Base-by-base conservation (phyloP, 352 stramenopile genomes). In the Pythium chondricola region DNA sequence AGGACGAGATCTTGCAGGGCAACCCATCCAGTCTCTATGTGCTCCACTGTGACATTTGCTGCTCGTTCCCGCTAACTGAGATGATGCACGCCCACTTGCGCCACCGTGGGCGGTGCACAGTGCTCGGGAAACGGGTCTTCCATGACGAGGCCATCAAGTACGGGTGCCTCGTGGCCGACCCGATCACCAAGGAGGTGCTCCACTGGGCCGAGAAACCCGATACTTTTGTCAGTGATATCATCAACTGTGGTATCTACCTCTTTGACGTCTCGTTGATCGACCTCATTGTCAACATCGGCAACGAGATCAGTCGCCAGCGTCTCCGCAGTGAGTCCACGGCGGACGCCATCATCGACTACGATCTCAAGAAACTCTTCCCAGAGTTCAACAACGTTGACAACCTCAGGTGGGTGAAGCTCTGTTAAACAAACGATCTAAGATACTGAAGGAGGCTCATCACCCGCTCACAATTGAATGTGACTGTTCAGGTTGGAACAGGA, bases 241-340 rank as follows among this genome's bases (percentile, higher is more conserved):
- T 95, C 68, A 95, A 95, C 58, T 95, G 84, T 40, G 84, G 84
- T 11, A 86, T 95, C 54, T 95, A 95, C 61, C 67, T 95, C 18
- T 85, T 95, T 38, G 77, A 92, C 37, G 77, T 89, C 16, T 69
- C 82, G 33, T 61, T 95, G 31, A 77, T 95, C 51, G 77, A 91
- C 30, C 68, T 66, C 21, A 83, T 95, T 46, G 69, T 93, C 27
- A 65, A 64, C 14, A 66, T 95, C 41, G 84, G 84, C 20, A 81
- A 95, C 57, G 71, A 82, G 42, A 74, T 90, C 58, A 88, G 79
- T 61, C 70, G 72, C 20, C 82, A 90, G 55, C 65, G 80, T n/a
- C 68, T 88, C 29, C 77, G 79, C 22, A 85, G 61, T 56, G 84
- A 88, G 47, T 88, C 77, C 17, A 83, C 61, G 33, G 75, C 71